Evolutionary conservation across 2,329 filamentous ascomycete genomes (phyloP), one percentile per base, ranked within the genome.

Genomic region (Mariannaea sp.): DNA sequence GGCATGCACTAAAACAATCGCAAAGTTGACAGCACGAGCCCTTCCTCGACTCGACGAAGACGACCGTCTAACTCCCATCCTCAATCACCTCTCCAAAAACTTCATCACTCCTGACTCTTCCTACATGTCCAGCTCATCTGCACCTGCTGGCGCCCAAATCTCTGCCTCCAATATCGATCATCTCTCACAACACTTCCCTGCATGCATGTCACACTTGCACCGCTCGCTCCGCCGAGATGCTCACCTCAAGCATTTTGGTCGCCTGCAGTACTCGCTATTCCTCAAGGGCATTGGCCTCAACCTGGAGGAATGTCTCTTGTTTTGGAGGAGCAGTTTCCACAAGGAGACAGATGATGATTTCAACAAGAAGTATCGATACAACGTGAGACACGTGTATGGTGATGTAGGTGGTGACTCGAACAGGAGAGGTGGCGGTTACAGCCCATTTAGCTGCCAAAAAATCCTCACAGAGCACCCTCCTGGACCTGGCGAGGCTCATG

Each of bases 311-410:
- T 91, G 86, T 64, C 81, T 99, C 19, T 65, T 91, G 10, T 99
- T 99, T 77, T 99, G 94, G 94, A 87, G 94, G 9, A 82, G 85
- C 57, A 80, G 82, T 22, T 97, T 99, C 81, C 86, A 85, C 70
- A 88, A 91, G 61, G 85, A 95, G 59, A 92, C 90, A 0, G 94
- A 97, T 67, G 93, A 97, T 66, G 87, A 87, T 29, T 99, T 97
- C 81, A 95, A 95, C 74, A 97, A 97, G 69, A 92, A 97, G 70
- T 97, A 99, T 75, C 84, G 89, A 38, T 99, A 99, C 80, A 97
- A 99, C 70, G 84, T 97, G 53, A 89, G 92, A n/a, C 93, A 99
- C 79, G 74, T 80, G 1, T 99, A 97, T 71, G 94, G 94, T 61
- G 93, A 97, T 66, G 94, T 97, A 1, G 94, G 94, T 49, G 93